Base-by-base conservation (phyloP, 23 red algal species). In the Pyropia yezoensis region DNA sequence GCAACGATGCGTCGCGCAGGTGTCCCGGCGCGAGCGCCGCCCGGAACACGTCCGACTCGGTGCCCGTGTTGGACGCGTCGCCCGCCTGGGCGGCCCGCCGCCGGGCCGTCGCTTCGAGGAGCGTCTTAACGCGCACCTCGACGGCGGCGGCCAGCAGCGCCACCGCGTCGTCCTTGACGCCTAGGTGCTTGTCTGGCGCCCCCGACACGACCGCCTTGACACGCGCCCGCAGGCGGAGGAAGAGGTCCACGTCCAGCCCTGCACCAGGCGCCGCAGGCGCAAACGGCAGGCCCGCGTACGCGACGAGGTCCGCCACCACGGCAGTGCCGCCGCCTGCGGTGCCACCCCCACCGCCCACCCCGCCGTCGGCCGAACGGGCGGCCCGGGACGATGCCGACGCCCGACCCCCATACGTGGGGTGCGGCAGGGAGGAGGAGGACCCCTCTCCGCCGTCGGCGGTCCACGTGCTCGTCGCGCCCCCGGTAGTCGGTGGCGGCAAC, bases 201-300 rank as follows among this genome's bases (percentile, higher is more conserved):
- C 39, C 39, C 4, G 39, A 6, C 39, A 47, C 39, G 39, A 47
- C 39, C 8, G 33, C 63, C 27, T 67, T 73, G 59, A 81, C 65
- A 27, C 87, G 69, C 39, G 69, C 52, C 14, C 77, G 61, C 18
- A 91, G 61, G 49, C 71, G 81, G 34, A 82, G 28, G 39, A 91
- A 83, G 54, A 91, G 50, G 18, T 91, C 77, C 18, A 82, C 28
- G 50, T 91, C 87, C 30, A 91, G 54, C 16, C 51, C 55, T 6
- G 47, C 47, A 7, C 87, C 87, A 1, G 87, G 87, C 18, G 69
- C 47, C 7, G 76, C 13, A 13, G 87, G 87, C 21, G 61, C 65
- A 61, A 79, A 91, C 47, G 87, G 87, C 71, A 91, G 61, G 56
- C 55, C 67, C 56, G 79, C 67, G 70, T 91, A 91, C 11, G 69